Percentiles rank a stretch among this genome's conserved stretches.
These are phyloP conservation scores for Fusarium compactum DNA, from an alignment of 2,329 filamentous ascomycete genomes.

Conservation along the genomic window DNA sequence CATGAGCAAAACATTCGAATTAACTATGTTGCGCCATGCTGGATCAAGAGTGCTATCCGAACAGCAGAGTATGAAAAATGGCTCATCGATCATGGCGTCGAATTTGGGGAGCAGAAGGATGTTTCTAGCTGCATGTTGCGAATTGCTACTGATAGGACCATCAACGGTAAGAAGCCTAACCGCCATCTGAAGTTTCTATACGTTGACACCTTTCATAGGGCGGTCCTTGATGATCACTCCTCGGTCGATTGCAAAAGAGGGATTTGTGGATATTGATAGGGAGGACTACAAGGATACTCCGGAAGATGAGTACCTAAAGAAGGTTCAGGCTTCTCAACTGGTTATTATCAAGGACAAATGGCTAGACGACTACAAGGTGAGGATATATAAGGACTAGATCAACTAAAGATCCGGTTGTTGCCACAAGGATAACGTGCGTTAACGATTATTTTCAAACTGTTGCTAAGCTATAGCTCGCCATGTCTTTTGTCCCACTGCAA, in stretches of 20 bases:
- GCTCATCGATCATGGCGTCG: constrained; percentile 54
- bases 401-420: not conserved
- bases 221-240: constrained; percentile 41
- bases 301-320: constrained; percentile 35
- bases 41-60: constrained; percentile 52
- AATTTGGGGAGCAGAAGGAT: constrained; percentile 54
- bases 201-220: constrained; percentile 11
- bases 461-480: too few relatives aligned
- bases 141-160: constrained; percentile 49
- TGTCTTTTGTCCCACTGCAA: too few relatives aligned
- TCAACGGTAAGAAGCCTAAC: constrained; percentile 39
- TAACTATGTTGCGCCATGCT: constrained; percentile 61
- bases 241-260: constrained; percentile 32
- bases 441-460: too few relatives aligned
- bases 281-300: constrained; percentile 38
- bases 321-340: constrained; percentile 29
- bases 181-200: not conserved
- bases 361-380: constrained; percentile 35
- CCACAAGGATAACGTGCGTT: too few relatives aligned
- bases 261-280: constrained; percentile 38
- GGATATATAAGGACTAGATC: constrained; percentile 32
- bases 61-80: constrained; percentile 57
- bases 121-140: constrained; percentile 51
- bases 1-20: constrained; percentile 59
- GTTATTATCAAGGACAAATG: constrained; percentile 40